phyloP scores from a whole-genome alignment of 2,329 filamentous ascomycete genomes.

The Sporothrix luriei region DNA sequence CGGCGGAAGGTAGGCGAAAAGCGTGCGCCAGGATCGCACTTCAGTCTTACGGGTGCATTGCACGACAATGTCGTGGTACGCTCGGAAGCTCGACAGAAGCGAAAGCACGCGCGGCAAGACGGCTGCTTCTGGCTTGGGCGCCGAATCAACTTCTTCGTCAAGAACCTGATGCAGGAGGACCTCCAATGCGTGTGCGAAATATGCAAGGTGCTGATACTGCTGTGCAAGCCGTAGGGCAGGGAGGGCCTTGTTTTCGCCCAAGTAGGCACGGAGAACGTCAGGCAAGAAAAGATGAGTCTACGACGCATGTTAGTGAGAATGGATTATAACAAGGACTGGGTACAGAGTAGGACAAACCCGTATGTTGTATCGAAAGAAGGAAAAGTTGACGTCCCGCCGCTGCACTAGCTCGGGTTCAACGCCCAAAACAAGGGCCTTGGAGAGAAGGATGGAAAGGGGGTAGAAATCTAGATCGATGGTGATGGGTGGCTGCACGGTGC shows the following conservation, averaged over 20 bases:
- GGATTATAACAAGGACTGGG: neutral
- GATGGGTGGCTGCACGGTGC: conserved; percentile 73
- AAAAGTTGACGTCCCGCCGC: conserved; percentile 86
- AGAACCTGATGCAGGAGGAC: conserved; percentile 89
- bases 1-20: conserved; percentile 88
- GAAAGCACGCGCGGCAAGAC: conserved; percentile 66
- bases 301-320: neutral
- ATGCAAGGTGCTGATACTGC: conserved; percentile 83
- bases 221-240: conserved; percentile 80
- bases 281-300: conserved; percentile 93
- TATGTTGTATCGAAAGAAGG: conserved; percentile 84
- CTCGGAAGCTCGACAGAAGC: conserved; percentile 70
- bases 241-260: conserved; percentile 73
- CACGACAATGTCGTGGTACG: conserved; percentile 92
- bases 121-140: conserved; percentile 63
- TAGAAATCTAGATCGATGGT: conserved; percentile 92
- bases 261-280: conserved; percentile 77
- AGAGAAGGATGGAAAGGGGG: conserved; percentile 81
- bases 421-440: conserved; percentile 86
- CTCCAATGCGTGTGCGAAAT: conserved; percentile 91
- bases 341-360: conserved; percentile 60
- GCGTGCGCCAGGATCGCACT: conserved; percentile 87
- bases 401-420: conserved; percentile 94
- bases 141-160: conserved; percentile 81
- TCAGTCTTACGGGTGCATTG: conserved; percentile 98